Base-by-base conservation (phyloP, 2,329 filamentous ascomycete species). In the Pyricularia sp. region DNA sequence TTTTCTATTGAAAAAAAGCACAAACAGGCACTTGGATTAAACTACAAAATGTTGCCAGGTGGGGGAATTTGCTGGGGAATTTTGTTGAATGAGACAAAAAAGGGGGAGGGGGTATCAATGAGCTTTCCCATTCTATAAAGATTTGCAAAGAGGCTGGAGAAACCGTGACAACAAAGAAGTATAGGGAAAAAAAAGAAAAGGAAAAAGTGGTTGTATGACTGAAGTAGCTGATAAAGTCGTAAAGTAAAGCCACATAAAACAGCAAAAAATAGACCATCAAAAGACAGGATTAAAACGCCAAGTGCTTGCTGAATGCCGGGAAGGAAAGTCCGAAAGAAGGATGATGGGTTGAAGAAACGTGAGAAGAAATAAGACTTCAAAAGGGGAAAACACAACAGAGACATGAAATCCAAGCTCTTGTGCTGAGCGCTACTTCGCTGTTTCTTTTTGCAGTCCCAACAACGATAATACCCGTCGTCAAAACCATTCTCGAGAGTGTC, bases 301-400 rank as follows among this genome's bases (percentile, higher is more conserved):
- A 20, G 42, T 50, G 42, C 42, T 50, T 50, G 42, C 42, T 50
- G 64, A 65, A 65, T 36, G 36, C 36, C 64, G 20, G 42, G 36
- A 65, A 23, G 25, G 64, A 31, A 30, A n/a, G 7, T 7, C 23
- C 12, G 3, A 14, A 9, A 26, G 14, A 11, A 33, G 20, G 9
- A 65, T 31, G 64, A 36, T 25, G 64, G 31, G 31, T 36, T 14
- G 31, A 36, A 26, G 14, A 36, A 36, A 36, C 20, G 2, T 31
- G 30, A 25, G n/a, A 31, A 65, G 25, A 65, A 65, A 65, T 11
- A 14, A 2, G 12, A 26, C 17, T 63, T 3, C 28, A 6, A 28
- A 28, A 63, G 30, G 31, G 26, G 25, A 65, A 61, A 50, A 59
- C 26, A 68, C 33, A 69, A 64, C 55, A 30, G 70, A n/a, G 42